Percentiles rank a stretch among this genome's conserved stretches.
Evolutionary conservation across 73 alveolate species (phyloP).

Genomic region (Paramecium sexaurelia): DNA sequence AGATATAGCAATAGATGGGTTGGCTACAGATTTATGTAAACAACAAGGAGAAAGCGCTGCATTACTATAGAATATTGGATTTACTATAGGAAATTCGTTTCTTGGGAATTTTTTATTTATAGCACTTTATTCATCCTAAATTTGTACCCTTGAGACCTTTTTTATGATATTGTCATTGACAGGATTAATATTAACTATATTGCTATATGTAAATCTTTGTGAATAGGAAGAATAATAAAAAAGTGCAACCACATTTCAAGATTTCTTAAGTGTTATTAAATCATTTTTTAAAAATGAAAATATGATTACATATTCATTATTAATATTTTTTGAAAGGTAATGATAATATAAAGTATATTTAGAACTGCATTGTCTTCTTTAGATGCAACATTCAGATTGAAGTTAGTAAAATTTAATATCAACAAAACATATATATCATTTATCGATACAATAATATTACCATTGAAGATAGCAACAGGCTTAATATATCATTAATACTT

Average conservation of each 20-base stretch:
- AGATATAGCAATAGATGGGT: constrained; percentile 39
- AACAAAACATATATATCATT: not conserved
- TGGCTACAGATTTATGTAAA: constrained; percentile 12
- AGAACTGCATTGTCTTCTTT: constrained; percentile 8
- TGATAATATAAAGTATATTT: not conserved
- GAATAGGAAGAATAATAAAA: not conserved
- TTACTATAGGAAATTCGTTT: constrained; percentile 12
- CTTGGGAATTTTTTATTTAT: constrained; percentile 6
- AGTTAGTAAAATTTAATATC: not conserved
- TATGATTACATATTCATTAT: not conserved
- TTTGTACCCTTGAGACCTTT: not conserved
- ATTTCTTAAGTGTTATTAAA: not conserved
- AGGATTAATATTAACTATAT: not conserved
- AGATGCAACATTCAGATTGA: constrained; percentile 30
- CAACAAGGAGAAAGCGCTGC: constrained; percentile 1
- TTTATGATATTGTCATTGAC: not conserved
- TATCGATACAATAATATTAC: not conserved
- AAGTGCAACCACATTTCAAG: not conserved
- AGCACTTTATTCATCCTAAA: not conserved
- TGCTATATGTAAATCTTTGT: not conserved
- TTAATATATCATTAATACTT: not conserved
- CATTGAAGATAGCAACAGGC: not conserved
- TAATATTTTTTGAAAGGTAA: constrained; percentile 18
- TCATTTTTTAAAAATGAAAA: not conserved
- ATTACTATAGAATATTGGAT: constrained; percentile 22